Evolutionary conservation across 2,329 filamentous ascomycete species (phyloP), one percentile per base, ranked within the genome.

Genomic region (Aspergillus neotritici): DNA sequence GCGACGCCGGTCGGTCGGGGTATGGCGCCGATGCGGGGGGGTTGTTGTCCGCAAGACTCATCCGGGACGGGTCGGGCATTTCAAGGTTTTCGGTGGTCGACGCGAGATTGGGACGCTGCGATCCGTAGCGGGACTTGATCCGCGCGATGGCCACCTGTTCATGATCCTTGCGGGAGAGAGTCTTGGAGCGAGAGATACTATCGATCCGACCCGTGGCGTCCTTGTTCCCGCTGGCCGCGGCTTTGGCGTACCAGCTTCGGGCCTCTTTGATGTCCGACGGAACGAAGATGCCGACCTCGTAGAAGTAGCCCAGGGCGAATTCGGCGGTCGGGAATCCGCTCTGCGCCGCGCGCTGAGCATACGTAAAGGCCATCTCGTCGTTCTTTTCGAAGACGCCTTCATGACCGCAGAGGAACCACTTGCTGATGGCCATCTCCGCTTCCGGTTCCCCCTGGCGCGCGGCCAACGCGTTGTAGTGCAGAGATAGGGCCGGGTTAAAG

Each of bases 361-460:
- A 97, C 40, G 82, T 84, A 67, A 87, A 98, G 5, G 93, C 91
- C 37, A 97, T 72, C 62, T 91, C 86, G 67, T 98, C 93, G 58
- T 96, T 97, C 75, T 97, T 97, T 47, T 87, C 80, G 61, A 98
- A 96, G 5, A 94, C 77, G 15, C 84, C 85, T 54, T 97, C 91
- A 52, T 93, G 90, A 3, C 93, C 93, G 59, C 94, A 97, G 21
- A 98, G 76, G 62, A 97, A 98, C 93, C 93, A 98, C 67, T 95
- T 93, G 67, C 91, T 97, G 48, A 98, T 89, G 21, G 91, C 89
- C 68, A 98, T 86, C 47, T 95, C 89, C 0, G 91, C 93, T 64
- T 98, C 93, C 0, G 89, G 76, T 57, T 97, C 89, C 13, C 90
- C 91, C 68, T 97, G 93, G 52, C 86, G 83, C 10, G 93, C 86